A percentile compares a stretch with the other conserved stretches of the same genome.
phyloP scores from a whole-genome alignment of 78 protist genomes.

The Capsaspora owczarzaki region DNA sequence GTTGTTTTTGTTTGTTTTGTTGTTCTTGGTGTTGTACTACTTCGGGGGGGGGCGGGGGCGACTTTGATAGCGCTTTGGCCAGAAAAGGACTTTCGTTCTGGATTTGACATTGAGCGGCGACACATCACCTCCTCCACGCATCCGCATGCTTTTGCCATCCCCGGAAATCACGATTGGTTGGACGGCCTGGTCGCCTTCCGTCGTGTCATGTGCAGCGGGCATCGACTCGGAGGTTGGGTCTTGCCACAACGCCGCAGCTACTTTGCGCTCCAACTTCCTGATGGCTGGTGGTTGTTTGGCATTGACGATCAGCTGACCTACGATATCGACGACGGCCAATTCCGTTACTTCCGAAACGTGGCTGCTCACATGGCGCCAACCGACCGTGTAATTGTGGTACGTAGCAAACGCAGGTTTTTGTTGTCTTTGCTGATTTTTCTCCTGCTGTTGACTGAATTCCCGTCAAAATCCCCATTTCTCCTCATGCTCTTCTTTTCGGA shows the following conservation, averaged over 20 bases:
- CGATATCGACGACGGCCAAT: not conserved
- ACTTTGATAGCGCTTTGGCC: too few species aligned
- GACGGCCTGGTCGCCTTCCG: constrained; percentile 12
- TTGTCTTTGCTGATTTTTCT: too few species aligned
- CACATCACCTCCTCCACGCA: not conserved
- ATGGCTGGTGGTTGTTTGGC: constrained; percentile 2
- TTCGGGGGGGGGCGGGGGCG: too few species aligned
- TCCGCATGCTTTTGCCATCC: constrained; percentile 7
- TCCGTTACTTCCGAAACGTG: not conserved
- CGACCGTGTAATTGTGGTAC: too few species aligned
- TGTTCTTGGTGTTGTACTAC: too few species aligned
- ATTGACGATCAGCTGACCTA: not conserved
- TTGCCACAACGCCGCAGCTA: not conserved
- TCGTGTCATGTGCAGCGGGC: not conserved
- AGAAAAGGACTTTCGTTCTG: too few species aligned
- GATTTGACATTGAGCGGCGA: too few species aligned
- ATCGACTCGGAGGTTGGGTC: not conserved
- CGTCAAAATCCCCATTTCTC: too few species aligned
- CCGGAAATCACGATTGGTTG: constrained; percentile 21
- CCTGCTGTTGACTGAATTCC: too few species aligned
- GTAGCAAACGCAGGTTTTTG: too few species aligned
- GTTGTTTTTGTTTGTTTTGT: too few species aligned
- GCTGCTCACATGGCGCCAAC: too few species aligned
- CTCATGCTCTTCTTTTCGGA: not conserved
- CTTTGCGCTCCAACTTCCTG: constrained; percentile 1